Evolutionary conservation across 2,329 filamentous ascomycete genomes (phyloP).

Genomic region (Aureobasidium sp.): DNA sequence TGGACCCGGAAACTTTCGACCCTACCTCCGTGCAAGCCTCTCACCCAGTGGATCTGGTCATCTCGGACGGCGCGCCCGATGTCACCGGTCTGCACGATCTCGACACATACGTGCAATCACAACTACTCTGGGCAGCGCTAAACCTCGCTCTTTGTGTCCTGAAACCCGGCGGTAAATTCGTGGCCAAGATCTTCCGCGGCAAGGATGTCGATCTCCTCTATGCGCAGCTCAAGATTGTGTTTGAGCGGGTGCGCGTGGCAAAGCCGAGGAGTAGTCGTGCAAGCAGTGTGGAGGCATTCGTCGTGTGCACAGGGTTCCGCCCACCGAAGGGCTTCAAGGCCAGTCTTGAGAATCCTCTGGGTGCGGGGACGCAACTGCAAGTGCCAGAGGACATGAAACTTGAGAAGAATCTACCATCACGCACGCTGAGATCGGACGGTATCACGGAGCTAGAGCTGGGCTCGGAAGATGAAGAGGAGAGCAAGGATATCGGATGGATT

Average conservation of each 20-base stretch:
- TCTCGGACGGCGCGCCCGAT: constrained; percentile 92
- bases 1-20: constrained; percentile 57
- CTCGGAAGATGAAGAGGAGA: constrained; percentile 35
- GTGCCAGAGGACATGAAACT: not conserved
- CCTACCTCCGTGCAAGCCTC: constrained; percentile 41
- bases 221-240: constrained; percentile 86
- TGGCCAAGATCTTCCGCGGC: constrained; percentile 94
- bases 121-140: constrained; percentile 86
- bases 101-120: constrained; percentile 95
- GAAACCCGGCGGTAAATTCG: constrained; percentile 87
- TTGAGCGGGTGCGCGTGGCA: constrained; percentile 76
- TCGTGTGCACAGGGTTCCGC: constrained; percentile 84
- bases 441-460: constrained; percentile 39
- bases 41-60: constrained; percentile 80
- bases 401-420: constrained; percentile 19
- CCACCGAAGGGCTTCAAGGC: constrained; percentile 69
- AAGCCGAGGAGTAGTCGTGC: constrained; percentile 93
- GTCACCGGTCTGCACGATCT: constrained; percentile 95
- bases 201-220: constrained; percentile 94
- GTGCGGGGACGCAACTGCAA: constrained; percentile 49
- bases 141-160: constrained; percentile 90
- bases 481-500: constrained; percentile 62
- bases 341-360: constrained; percentile 66
- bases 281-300: constrained; percentile 92
- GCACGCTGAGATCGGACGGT: constrained; percentile 36